Conservation (phyloP, 805 yeast species). For the Nakazawaea molendinolei region DNA sequence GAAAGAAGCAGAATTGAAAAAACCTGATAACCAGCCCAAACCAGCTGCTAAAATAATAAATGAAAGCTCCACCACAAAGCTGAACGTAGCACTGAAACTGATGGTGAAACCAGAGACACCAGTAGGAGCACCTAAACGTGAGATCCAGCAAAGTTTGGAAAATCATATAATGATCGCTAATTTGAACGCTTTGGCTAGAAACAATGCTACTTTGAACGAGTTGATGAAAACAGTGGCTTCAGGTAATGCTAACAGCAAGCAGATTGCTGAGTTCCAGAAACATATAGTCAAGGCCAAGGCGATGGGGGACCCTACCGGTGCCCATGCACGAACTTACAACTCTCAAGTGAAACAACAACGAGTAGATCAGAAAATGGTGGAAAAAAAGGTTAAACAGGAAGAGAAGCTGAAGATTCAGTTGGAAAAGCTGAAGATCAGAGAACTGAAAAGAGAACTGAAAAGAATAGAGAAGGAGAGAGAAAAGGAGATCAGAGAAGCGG, state of each 20-base stretch:
- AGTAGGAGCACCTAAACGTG: constrained; percentile 17
- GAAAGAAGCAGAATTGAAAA: too few relatives aligned
- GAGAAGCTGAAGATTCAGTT: constrained; percentile 12
- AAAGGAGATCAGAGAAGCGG: constrained; percentile 3
- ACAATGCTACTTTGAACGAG: constrained; percentile 57
- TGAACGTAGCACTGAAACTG: neutral
- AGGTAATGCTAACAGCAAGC: constrained; percentile 66
- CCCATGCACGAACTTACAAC: constrained; percentile 2
- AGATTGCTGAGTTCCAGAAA: constrained; percentile 72
- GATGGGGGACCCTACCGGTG: constrained; percentile 42
- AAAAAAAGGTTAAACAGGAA: constrained; percentile 12
- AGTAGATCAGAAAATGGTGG: constrained; percentile 15
- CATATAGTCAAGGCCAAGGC: constrained; percentile 73
- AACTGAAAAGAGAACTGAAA: constrained; percentile 17
- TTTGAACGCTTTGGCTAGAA: constrained; percentile 74
- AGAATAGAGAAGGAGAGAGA: constrained; percentile 17
- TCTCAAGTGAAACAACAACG: constrained; percentile 13
- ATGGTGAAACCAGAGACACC: constrained; percentile 11
- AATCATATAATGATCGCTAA: constrained; percentile 81
- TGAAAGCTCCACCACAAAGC: neutral
- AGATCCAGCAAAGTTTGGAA: constrained; percentile 48
- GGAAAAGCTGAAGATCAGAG: constrained; percentile 13
- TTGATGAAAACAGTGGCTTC: constrained; percentile 84
- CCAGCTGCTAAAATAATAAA: too few relatives aligned
- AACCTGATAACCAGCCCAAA: too few relatives aligned